These are phyloP conservation scores for Alternaria alternata DNA, from an alignment of 2,329 filamentous ascomycete species.

Conservation along the genomic window DNA sequence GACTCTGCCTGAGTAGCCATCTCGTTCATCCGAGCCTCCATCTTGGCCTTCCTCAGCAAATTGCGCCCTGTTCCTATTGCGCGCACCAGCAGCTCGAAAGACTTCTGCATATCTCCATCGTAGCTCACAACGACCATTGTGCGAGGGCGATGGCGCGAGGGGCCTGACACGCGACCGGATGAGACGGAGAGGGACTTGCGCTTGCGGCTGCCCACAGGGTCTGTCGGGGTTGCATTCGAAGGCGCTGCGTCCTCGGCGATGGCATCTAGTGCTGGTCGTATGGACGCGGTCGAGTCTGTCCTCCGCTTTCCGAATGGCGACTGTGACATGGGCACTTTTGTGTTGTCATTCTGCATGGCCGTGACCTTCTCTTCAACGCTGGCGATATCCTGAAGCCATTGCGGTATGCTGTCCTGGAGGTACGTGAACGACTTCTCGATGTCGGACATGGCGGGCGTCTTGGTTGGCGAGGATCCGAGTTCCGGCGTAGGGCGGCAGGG, in stretches of 20 bases:
- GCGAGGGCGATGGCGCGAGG: constrained; percentile 70
- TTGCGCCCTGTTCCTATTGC: constrained; percentile 83
- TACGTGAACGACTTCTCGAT: constrained; percentile 49
- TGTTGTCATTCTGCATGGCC: constrained; percentile 45
- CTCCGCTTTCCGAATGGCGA: constrained; percentile 41
- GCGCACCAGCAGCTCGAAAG: constrained; percentile 83
- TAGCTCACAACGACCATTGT: constrained; percentile 90
- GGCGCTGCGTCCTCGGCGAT: constrained; percentile 30
- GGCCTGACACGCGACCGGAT: constrained; percentile 51
- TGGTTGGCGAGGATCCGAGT: background rate
- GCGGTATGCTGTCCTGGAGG: constrained; percentile 49
- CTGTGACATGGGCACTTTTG: constrained; percentile 36
- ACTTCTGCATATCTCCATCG: constrained; percentile 83
- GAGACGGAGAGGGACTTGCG: constrained; percentile 55
- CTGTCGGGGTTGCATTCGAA: constrained; percentile 24
- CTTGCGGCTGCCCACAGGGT: constrained; percentile 44
- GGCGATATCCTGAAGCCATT: constrained; percentile 48
- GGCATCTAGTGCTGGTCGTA: constrained; percentile 35
- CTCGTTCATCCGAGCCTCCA: constrained; percentile 75
- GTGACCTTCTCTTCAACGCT: constrained; percentile 44
- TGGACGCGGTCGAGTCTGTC: constrained; percentile 50
- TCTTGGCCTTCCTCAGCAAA: constrained; percentile 85
- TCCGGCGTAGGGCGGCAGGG: background rate
- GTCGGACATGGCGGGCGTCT: constrained; percentile 46
- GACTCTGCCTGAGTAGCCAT: constrained; percentile 49